A percentile compares a stretch with the other conserved stretches of the same genome.
These are phyloP conservation scores for Russula compacta DNA, from an alignment of 768 basidiomycete genomes.

Conservation along the genomic window DNA sequence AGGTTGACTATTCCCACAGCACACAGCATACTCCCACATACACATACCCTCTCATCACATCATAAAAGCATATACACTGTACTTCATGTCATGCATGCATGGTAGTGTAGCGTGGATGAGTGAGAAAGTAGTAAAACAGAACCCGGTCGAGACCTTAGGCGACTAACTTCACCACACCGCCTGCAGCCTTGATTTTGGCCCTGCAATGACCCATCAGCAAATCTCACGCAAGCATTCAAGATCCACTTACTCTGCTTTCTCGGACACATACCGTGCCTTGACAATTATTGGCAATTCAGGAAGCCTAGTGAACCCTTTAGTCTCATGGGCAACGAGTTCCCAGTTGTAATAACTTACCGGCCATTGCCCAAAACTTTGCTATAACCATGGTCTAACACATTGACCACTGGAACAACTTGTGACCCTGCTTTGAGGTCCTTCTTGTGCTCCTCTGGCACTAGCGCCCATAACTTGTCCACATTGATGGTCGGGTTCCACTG, in stretches of 20 bases:
- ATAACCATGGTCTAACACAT: slow-evolving; percentile 75
- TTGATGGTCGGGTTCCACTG: slow-evolving; percentile 96
- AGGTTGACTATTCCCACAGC: too few relatives aligned
- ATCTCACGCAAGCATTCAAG: slow-evolving; percentile 21
- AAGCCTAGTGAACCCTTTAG: slow-evolving; percentile 34
- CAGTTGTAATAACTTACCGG: slow-evolving; percentile 39
- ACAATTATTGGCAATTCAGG: slow-evolving; percentile 93
- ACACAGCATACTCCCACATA: background rate
- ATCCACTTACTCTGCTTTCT: slow-evolving; percentile 61
- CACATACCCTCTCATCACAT: background rate
- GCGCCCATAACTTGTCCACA: slow-evolving; percentile 94
- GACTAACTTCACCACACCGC: slow-evolving; percentile 87
- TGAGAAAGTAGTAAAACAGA: slow-evolving; percentile 23
- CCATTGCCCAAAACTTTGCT: slow-evolving; percentile 96
- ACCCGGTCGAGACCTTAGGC: slow-evolving; percentile 46
- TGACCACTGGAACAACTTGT: slow-evolving; percentile 89
- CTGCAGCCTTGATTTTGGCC: slow-evolving; percentile 84
- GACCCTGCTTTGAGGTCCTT: slow-evolving; percentile 61
- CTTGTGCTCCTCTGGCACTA: slow-evolving; percentile 82
- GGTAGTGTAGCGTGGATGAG: background rate
- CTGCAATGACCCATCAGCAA: slow-evolving; percentile 25
- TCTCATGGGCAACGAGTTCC: background rate
- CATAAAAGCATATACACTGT: slow-evolving; percentile 23
- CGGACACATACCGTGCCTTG: slow-evolving; percentile 93
- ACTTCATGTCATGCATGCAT: slow-evolving; percentile 25